A percentile compares a stretch with the other conserved stretches of the same genome.
These are phyloP conservation scores for Gardenia jasminoides DNA, from an alignment of 257 asterid genomes.

Conservation along the genomic window DNA sequence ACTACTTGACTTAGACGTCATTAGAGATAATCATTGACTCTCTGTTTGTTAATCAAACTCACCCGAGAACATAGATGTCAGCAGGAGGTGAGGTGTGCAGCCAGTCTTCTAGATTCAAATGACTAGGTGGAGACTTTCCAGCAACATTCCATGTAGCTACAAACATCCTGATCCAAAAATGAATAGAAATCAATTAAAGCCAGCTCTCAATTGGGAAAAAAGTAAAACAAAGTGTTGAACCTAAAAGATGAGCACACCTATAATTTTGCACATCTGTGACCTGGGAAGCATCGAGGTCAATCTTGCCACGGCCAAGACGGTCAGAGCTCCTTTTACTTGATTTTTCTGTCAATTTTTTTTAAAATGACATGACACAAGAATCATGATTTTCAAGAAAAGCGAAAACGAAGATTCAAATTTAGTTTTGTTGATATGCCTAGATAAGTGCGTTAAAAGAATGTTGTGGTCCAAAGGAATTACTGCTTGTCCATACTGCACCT, in stretches of 20 bases:
- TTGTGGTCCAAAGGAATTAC: conserved; percentile 67
- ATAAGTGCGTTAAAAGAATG: conserved; percentile 17
- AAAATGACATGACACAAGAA: conserved; percentile 13
- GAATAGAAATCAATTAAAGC: neutral
- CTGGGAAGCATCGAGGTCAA: conserved; percentile 66
- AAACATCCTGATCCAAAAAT: conserved; percentile 51
- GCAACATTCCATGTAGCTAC: conserved; percentile 99
- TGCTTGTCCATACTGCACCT: conserved; percentile 57
- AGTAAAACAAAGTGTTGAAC: neutral
- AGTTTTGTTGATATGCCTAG: conserved; percentile 7
- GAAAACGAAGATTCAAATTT: conserved; percentile 8
- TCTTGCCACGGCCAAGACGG: conserved; percentile 54
- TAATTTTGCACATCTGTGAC: conserved; percentile 65
- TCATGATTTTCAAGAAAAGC: neutral
- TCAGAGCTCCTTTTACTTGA: conserved; percentile 41
- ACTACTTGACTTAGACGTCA: neutral
- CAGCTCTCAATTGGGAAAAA: neutral
- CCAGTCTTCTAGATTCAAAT: conserved; percentile 89
- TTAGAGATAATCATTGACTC: neutral
- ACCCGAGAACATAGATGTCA: conserved; percentile 97
- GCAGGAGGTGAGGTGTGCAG: conserved; percentile 96
- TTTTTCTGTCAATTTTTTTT: conserved; percentile 42
- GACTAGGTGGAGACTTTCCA: conserved; percentile 86
- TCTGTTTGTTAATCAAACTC: conserved; percentile 25
- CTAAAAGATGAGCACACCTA: conserved; percentile 37